Evolutionary conservation across 2,329 filamentous ascomycete genomes (phyloP), one percentile per base, ranked within the genome.

Genomic region (Pyrenophora seminiperda): DNA sequence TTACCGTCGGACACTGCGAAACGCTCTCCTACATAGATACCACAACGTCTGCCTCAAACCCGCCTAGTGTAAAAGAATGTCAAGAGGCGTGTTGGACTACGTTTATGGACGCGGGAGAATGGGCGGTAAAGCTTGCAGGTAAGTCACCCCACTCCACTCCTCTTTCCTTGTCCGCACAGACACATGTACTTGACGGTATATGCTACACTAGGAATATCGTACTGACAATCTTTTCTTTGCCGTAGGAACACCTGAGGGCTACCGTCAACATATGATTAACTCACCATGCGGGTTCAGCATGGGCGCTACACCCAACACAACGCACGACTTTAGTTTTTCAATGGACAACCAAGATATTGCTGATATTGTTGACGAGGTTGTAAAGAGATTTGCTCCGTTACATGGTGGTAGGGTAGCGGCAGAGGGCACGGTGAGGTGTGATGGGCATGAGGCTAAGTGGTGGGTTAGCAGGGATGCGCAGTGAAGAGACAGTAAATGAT

Each of bases 281-380:
- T 54, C 39, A 6, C 47, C 49, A 5, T 63, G 62, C 11, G 50
- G 53, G 10, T 65, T 63, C 29, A 56, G 53, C 32, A 53, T 63
- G 11, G 56, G 54, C 4, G 48, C 54, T 32, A 53, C 52, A 15
- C 47, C 50, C 1, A 54, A 54, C 2, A 48, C 57, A 15, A 48
- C 56, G 7, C 31, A 40, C 7, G 54, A 59, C 36, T 63, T 59
- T 15, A 15, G 33, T 9, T 63, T 63, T 30, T 42, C 30, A 4
- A 59, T 65, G 58, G 18, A 59, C 19, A 62, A 65, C 22, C 60
- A 65, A 43, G 62, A 63, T 40, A 65, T 65, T 31, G 52, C 56
- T 6, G 56, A 61, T 41, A 58, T 65, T 11, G 11, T 65, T 3
- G 62, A 62, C 33, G 60, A 63, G 41, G 60, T 59, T 3, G 50